Evolutionary conservation across 345 rosid genomes (phyloP), one percentile per base, ranked within the genome.

Genomic region (Erucastrum elatum): DNA sequence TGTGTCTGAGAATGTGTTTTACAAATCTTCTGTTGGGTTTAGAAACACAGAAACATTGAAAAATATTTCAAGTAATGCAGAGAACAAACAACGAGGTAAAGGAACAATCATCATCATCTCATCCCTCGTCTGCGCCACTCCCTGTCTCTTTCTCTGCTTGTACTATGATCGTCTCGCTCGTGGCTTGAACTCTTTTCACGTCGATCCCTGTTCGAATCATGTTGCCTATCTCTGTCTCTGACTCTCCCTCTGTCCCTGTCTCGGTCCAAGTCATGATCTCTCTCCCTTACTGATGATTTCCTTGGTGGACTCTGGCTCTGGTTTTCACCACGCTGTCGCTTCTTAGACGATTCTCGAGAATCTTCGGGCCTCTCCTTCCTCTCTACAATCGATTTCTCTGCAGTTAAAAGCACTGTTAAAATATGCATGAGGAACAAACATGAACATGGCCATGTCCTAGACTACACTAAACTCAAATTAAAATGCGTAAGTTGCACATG

Each of bases 151-250:
- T 87, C 95, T 79, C 88, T 87, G 82, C 87, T 78, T 84, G 88
- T 84, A 68, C 85, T 93, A 66, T 88, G 86, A 72, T 89, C 93
- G 30, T 89, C 89, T 79, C 90, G 72, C 67, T 90, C 93, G 72
- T 82, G 86, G 85, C 96, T 91, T 77, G 87, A 86, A 75, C 96
- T 90, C 86, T 89, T 93, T 76, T 94, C 98, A 0, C 84, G 88
- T 2, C 84, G 85, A 59, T 83, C 87, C 74, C 64, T 81, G 29
- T 60, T 70, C 26, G 59, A 65, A 44, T 75, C 83, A 65, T 80
- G 76, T 21, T 89, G 89, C 67, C 85, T 60, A 39, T 68, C 80
- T 70, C 86, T 84, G 59, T 91, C 96, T 53, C 77, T 77, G 44
- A 85, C 88, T 61, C 91, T 87, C 17, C 56, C 56, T 66, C 79